Conservation (phyloP, 2,329 filamentous ascomycete genomes). For the Sordariomycetes sp. region DNA sequence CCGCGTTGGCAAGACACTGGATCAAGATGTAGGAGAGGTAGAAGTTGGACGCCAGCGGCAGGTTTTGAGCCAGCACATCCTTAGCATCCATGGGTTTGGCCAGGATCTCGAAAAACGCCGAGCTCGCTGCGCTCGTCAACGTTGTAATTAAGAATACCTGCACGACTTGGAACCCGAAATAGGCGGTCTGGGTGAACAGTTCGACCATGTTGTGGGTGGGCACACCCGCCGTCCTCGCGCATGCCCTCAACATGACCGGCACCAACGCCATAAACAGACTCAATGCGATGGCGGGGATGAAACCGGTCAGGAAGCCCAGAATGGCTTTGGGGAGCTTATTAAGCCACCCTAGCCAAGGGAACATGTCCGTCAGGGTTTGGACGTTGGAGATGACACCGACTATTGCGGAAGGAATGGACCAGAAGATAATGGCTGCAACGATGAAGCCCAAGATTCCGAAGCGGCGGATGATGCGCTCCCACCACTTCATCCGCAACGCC, state of each 20-base stretch:
- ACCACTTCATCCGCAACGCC: slow-evolving; percentile 77
- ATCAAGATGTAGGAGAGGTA: slow-evolving; percentile 92
- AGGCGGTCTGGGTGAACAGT: slow-evolving; percentile 81
- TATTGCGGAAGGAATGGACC: slow-evolving; percentile 64
- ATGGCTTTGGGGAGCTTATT: slow-evolving; percentile 60
- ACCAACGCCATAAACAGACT: slow-evolving; percentile 81
- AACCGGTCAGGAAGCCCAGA: slow-evolving; percentile 73
- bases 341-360: slow-evolving; percentile 67
- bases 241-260: slow-evolving; percentile 74
- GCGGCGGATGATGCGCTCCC: slow-evolving; percentile 69
- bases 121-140: slow-evolving; percentile 68
- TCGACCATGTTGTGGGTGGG: slow-evolving; percentile 75
- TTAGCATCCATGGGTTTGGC: slow-evolving; percentile 53
- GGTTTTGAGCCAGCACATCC: slow-evolving; percentile 56
- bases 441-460: slow-evolving; percentile 65
- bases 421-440: slow-evolving; percentile 75
- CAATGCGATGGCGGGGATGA: slow-evolving; percentile 71
- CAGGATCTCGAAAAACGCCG: slow-evolving; percentile 54
- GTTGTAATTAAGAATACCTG: slow-evolving; percentile 90
- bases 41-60: slow-evolving; percentile 85
- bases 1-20: slow-evolving; percentile 74
- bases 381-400: slow-evolving; percentile 86
- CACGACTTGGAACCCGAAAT: slow-evolving; percentile 83
- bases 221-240: slow-evolving; percentile 70
- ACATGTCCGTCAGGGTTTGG: slow-evolving; percentile 52